These are phyloP conservation scores for Talaromyces trachyspermus DNA, from an alignment of 495 filamentous ascomycete genomes.

Conservation along the genomic window DNA sequence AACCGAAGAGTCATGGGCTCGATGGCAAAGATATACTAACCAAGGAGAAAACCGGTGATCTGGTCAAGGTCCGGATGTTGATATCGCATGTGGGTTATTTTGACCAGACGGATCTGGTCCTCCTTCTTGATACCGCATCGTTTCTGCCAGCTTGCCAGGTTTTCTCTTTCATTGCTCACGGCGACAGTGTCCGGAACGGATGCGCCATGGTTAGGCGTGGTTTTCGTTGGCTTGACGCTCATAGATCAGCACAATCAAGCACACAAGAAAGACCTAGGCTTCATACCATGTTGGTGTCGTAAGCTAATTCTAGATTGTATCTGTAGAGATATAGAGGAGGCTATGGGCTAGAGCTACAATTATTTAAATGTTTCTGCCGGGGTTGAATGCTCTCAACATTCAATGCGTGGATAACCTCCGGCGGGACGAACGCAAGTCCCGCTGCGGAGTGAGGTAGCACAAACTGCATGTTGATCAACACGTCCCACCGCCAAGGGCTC, in stretches of 20 bases:
- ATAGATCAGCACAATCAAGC: neutral
- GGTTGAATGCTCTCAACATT: too few relatives aligned
- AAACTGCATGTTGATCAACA: too few relatives aligned
- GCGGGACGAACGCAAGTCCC: too few relatives aligned
- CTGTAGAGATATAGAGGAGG: too few relatives aligned
- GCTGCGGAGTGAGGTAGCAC: too few relatives aligned
- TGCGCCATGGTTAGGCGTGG: conserved; percentile 24
- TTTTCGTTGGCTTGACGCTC: neutral
- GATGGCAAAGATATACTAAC: neutral
- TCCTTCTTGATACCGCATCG: conserved; percentile 24
- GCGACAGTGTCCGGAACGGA: conserved; percentile 31
- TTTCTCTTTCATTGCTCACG: conserved; percentile 23
- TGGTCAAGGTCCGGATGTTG: conserved; percentile 39
- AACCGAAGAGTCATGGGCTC: neutral
- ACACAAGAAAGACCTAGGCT: neutral
- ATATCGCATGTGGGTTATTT: conserved; percentile 43
- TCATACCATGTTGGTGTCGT: neutral
- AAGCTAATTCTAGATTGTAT: neutral
- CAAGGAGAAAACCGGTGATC: conserved; percentile 33
- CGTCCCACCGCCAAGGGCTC: too few relatives aligned
- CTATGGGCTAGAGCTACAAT: too few relatives aligned
- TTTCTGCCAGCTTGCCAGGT: conserved; percentile 26
- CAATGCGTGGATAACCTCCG: too few relatives aligned
- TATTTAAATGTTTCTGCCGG: too few relatives aligned
- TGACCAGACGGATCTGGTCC: conserved; percentile 31